phyloP scores from a whole-genome alignment of 139 green algal species.

The Zygnema circumcarinatum region DNA sequence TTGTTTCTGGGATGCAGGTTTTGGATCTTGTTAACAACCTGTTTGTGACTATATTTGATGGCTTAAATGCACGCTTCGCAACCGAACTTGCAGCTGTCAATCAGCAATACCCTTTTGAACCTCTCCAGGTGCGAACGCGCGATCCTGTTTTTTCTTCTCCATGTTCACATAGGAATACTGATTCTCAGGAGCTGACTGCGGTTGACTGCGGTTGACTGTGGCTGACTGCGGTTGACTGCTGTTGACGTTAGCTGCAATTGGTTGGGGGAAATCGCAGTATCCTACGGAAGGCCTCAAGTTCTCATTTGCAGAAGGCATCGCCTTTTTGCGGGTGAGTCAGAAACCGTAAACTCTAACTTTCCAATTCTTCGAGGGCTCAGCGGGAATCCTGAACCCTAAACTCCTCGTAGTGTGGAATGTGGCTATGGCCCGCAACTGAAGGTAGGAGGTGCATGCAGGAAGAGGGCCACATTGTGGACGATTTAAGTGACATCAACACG shows the following conservation, averaged over 20 bases:
- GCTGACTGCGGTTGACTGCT: too few species aligned
- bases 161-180: background rate
- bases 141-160: background rate
- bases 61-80: conserved; percentile 69
- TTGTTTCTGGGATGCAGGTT: conserved; percentile 60
- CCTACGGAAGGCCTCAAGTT: conserved; percentile 78
- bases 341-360: background rate
- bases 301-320: conserved; percentile 90
- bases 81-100: conserved; percentile 75
- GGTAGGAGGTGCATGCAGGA: too few species aligned
- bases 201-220: too few species aligned
- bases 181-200: too few species aligned
- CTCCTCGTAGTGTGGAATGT: too few species aligned
- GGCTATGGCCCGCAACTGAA: too few species aligned
- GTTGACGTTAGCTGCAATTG: too few species aligned
- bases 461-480: conserved; percentile 78
- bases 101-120: conserved; percentile 90
- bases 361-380: too few species aligned
- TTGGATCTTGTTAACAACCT: conserved; percentile 93
- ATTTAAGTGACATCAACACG: conserved; percentile 91
- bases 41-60: conserved; percentile 93
- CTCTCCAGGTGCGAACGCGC: conserved; percentile 65
- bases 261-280: conserved; percentile 67
- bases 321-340: conserved; percentile 78
- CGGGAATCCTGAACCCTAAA: too few species aligned